Percentiles rank a stretch among this genome's conserved stretches.
These are phyloP conservation scores for Pinus taeda DNA, from an alignment of 75 land plant genomes.

Conservation along the genomic window DNA sequence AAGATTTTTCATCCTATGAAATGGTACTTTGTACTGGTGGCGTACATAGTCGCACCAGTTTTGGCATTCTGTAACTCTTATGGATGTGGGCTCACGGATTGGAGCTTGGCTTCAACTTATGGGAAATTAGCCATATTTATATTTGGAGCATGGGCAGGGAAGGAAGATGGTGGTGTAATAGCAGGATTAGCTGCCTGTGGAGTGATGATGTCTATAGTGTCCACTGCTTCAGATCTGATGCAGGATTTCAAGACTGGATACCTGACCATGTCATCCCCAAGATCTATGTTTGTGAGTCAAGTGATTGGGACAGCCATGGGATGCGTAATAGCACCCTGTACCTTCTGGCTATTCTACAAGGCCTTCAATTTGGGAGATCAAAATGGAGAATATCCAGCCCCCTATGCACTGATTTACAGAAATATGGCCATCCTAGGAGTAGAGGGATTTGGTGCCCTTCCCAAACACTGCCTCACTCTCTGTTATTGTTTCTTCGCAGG, in stretches of 20 bases:
- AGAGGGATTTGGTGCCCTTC: conserved; percentile 45
- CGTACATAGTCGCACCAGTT: conserved; percentile 52
- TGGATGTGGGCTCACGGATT: conserved; percentile 65
- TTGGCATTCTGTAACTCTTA: conserved; percentile 64
- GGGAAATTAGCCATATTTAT: conserved; percentile 64
- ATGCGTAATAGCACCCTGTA: conserved; percentile 42
- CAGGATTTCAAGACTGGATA: conserved; percentile 68
- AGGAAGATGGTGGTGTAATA: conserved; percentile 39
- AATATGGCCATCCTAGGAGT: conserved; percentile 54
- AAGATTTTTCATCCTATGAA: conserved; percentile 34
- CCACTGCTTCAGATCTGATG: conserved; percentile 63
- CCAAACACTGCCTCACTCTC: conserved; percentile 40
- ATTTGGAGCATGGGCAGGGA: conserved; percentile 60
- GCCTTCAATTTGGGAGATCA: conserved; percentile 37
- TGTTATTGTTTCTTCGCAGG: conserved; percentile 37
- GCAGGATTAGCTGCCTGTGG: conserved; percentile 60
- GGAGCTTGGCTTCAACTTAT: conserved; percentile 62
- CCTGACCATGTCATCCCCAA: conserved; percentile 52
- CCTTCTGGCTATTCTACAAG: conserved; percentile 58
- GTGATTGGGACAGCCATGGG: conserved; percentile 51
- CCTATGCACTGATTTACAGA: conserved; percentile 43
- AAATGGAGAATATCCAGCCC: conserved; percentile 35
- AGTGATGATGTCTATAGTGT: conserved; percentile 66
- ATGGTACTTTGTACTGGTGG: conserved; percentile 36
- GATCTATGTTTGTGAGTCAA: conserved; percentile 66